Evolutionary conservation across 116 monocot genomes (phyloP), one percentile per base, ranked within the genome.

Genomic region (Cymodocea nodosa): DNA sequence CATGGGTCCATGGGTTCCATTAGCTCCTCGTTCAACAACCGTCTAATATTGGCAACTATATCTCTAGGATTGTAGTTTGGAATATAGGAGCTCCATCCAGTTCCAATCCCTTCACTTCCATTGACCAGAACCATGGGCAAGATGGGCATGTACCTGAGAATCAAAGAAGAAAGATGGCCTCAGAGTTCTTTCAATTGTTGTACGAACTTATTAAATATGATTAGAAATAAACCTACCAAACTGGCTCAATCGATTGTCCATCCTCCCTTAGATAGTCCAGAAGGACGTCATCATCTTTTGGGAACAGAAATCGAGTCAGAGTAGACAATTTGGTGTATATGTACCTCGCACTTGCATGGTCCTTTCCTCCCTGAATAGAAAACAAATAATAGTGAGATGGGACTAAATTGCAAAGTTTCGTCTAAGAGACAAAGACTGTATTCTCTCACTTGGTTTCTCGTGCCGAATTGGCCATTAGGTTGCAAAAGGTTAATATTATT

Each of bases 51-150:
- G 36, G 79, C 83, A 62, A 90, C 68, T 22, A 97, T 80, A 51
- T 97, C 97, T 70, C 76, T 81, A 25, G 97, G 97, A 56, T 97
- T 97, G 65, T 87, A 97, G 55, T 97, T 97, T 55, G 97, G 97
- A 65, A 97, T 65, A 44, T 73, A 97, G 15, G 97, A 81, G 62
- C 97, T 97, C 97, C 97, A 97, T 20, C 97, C 97, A 61, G 87
- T 97, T 52, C 97, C 94, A 77, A 90, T 94, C 6, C 90, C 94
- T 71, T 94, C 94, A 71, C 94, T 90, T 73, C 94, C 94, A 69
- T 94, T 94, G 48, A 94, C 81, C 20, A 94, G 64, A 59, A 94
- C 87, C 87, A 78, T 85, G 1, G 91, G 91, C 67, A 97, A 75
- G 37, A 87, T 86, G 39, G 97, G 97, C 75, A 84, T 73, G 68